Percentiles rank a stretch among this genome's conserved stretches.
These are phyloP conservation scores for Aspergillus novoparasiticus DNA, from an alignment of 2,329 filamentous ascomycete genomes.

Conservation along the genomic window DNA sequence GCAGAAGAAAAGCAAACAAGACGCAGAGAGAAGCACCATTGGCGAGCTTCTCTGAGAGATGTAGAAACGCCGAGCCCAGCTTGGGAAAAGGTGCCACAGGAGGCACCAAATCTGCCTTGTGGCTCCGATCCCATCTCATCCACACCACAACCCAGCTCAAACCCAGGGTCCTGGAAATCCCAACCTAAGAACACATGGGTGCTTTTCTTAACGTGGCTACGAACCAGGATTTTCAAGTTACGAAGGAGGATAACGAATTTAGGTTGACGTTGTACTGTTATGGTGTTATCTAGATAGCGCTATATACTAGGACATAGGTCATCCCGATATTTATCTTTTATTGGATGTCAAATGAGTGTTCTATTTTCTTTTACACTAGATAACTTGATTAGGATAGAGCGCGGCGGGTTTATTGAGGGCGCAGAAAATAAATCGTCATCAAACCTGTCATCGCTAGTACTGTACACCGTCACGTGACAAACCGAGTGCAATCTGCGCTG, in stretches of 20 bases:
- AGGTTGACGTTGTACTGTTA: conserved; percentile 18
- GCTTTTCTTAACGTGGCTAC: conserved; percentile 59
- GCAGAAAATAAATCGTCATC: not conserved
- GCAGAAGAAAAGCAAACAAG: conserved; percentile 48
- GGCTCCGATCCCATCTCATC: conserved; percentile 1
- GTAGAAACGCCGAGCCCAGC: conserved; percentile 14
- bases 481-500: conserved; percentile 19
- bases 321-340: not conserved
- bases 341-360: not conserved
- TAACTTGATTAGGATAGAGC: not conserved
- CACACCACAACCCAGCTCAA: conserved; percentile 13
- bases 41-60: conserved; percentile 26
- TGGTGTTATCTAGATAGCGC: not conserved
- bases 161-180: conserved; percentile 32
- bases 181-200: conserved; percentile 50
- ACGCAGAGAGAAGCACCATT: conserved; percentile 45
- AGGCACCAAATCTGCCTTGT: conserved; percentile 20
- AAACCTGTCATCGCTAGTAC: not conserved
- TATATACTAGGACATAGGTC: not conserved
- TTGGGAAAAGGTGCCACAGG: conserved; percentile 21
- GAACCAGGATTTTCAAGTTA: conserved; percentile 57
- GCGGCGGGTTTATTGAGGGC: not conserved
- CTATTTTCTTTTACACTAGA: not conserved
- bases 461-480: conserved; percentile 8
- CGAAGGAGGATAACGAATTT: conserved; percentile 38